Conservation (phyloP, 2,329 filamentous ascomycete species). For the Westerdykella sp. region DNA sequence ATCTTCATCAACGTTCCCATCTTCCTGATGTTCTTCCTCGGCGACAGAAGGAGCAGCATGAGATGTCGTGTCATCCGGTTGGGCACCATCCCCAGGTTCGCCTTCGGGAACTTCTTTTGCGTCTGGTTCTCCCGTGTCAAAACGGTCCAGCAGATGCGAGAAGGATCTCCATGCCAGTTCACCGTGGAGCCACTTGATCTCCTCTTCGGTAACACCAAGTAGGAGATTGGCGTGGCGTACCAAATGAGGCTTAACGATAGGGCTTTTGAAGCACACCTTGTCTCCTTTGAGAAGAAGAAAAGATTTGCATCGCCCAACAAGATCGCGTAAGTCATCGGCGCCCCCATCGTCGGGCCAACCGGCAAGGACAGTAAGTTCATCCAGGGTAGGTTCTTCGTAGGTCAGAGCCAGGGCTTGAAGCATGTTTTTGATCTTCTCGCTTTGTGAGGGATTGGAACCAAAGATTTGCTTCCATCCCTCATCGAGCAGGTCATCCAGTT, state of each 20-base stretch:
- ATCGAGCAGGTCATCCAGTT: slow-evolving; percentile 3
- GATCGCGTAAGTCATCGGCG: slow-evolving; percentile 1
- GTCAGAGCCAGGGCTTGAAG: slow-evolving; percentile 2
- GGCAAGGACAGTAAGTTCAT: slow-evolving; percentile 2
- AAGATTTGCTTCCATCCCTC: slow-evolving; percentile 4
- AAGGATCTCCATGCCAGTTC: slow-evolving; percentile 3
- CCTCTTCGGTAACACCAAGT: slow-evolving; percentile 3
- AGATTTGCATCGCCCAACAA: slow-evolving; percentile 1
- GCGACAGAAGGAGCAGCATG: neutral
- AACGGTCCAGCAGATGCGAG: slow-evolving; percentile 2
- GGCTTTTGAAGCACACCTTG: slow-evolving; percentile 3
- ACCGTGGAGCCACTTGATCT: slow-evolving; percentile 5
- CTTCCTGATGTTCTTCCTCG: neutral
- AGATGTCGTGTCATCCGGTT: neutral
- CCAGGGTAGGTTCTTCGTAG: slow-evolving; percentile 4
- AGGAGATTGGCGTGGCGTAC: slow-evolving; percentile 1
- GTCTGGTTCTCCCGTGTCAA: neutral
- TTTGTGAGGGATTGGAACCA: neutral
- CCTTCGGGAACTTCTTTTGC: neutral
- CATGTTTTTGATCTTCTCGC: slow-evolving; percentile 3
- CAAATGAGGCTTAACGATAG: slow-evolving; percentile 4
- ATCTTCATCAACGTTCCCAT: neutral
- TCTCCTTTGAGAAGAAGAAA: slow-evolving; percentile 1
- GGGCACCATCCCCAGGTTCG: neutral
- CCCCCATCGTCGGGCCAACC: slow-evolving; percentile 1